These are phyloP conservation scores for Ceriops tagal DNA, from an alignment of 345 rosid species.

Conservation along the genomic window DNA sequence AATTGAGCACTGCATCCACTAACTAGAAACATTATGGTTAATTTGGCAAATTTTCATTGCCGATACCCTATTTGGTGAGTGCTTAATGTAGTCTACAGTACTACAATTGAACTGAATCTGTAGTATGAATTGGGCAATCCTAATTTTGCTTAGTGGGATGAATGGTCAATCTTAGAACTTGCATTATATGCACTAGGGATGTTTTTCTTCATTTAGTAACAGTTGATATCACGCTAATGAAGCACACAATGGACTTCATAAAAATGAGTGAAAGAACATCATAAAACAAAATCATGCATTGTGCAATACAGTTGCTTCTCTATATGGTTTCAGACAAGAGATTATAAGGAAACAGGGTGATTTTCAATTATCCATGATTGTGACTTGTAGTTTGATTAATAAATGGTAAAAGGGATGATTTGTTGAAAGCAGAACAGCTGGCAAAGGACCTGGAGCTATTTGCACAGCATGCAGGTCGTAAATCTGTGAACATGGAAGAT, in stretches of 20 bases:
- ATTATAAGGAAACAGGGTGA: not conserved
- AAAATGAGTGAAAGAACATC: not conserved
- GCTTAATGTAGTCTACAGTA: no score
- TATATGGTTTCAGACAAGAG: not conserved
- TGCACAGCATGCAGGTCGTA: constrained; percentile 91
- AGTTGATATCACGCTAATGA: not conserved
- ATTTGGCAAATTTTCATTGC: no score
- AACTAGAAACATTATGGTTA: no score
- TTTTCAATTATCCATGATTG: not conserved
- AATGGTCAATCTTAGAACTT: not conserved
- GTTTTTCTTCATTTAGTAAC: no score
- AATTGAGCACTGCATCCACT: no score
- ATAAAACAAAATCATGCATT: not conserved
- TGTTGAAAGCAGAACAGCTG: constrained; percentile 54
- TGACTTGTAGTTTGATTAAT: not conserved
- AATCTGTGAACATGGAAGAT: constrained; percentile 76
- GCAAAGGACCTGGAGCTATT: constrained; percentile 77
- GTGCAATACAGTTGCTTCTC: not conserved
- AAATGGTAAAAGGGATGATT: constrained; percentile 11
- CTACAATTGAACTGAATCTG: no score
- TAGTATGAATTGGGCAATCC: no score
- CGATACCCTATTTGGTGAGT: no score
- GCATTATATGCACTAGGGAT: not conserved
- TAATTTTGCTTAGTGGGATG: no score
- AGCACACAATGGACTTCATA: not conserved